A percentile compares a stretch with the other conserved stretches of the same genome.
Conservation (phyloP, 768 basidiomycete genomes). For the Strobilomyces confusus region DNA sequence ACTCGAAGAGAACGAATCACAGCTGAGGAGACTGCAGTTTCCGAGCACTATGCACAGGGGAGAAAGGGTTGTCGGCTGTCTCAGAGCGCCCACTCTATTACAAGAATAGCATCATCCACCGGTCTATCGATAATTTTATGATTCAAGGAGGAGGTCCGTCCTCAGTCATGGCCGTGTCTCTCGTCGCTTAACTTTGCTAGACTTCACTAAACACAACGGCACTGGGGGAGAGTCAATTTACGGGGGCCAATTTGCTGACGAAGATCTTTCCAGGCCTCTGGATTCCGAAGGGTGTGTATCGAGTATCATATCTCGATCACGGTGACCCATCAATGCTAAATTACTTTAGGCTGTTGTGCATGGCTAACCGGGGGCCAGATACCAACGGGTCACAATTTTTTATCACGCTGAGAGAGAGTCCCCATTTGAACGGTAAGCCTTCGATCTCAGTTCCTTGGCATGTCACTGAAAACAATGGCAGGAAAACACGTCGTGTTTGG, state of each 20-base stretch:
- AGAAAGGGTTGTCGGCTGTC: constrained; percentile 64
- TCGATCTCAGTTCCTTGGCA: not conserved
- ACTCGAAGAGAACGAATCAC: not conserved
- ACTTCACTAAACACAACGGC: constrained; percentile 78
- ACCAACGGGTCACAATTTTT: constrained; percentile 91
- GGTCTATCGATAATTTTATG: constrained; percentile 79
- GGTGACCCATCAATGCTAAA: not conserved
- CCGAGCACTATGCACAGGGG: constrained; percentile 81
- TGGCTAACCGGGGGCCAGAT: constrained; percentile 84
- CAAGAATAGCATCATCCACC: constrained; percentile 74
- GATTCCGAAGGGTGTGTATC: constrained; percentile 57
- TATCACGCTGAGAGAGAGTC: constrained; percentile 70
- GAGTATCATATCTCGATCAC: not conserved
- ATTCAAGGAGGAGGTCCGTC: constrained; percentile 70
- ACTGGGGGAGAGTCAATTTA: constrained; percentile 82
- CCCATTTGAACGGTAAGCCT: constrained; percentile 64
- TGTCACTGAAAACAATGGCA: constrained; percentile 19
- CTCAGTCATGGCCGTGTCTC: not conserved
- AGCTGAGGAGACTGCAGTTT: constrained; percentile 49
- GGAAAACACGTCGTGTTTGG: constrained; percentile 61
- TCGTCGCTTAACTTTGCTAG: constrained; percentile 29
- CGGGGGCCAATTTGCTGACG: constrained; percentile 71
- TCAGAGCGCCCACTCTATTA: constrained; percentile 75
- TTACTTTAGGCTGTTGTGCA: constrained; percentile 63
- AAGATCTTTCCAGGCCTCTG: constrained; percentile 60